A percentile compares a stretch with the other conserved stretches of the same genome.
Conservation (phyloP, 2,329 filamentous ascomycete species). For the Aureobasidium sp. region DNA sequence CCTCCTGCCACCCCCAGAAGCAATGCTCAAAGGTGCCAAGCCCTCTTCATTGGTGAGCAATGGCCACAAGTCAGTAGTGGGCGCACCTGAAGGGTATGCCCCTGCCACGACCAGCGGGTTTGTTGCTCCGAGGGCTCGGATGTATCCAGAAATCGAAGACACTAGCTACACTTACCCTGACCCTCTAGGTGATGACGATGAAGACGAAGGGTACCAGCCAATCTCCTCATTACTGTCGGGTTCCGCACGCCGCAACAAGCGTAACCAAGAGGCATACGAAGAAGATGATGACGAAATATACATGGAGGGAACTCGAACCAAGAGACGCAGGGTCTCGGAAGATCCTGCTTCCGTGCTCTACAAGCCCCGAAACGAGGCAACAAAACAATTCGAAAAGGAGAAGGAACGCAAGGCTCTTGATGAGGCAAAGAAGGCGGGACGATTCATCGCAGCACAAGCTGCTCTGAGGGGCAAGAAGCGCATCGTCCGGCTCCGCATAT, state of each 20-base stretch:
- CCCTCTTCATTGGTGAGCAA: constrained; percentile 12
- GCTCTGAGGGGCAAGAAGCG: constrained; percentile 40
- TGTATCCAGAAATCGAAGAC: constrained; percentile 26
- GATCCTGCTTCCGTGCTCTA: constrained; percentile 13
- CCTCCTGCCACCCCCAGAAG: constrained; percentile 24
- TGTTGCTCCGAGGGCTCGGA: constrained; percentile 23
- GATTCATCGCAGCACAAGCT: constrained; percentile 41
- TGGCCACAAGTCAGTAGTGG: neutral
- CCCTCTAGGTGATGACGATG: constrained; percentile 23
- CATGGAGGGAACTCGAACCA: constrained; percentile 28
- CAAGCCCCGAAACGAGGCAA: constrained; percentile 36
- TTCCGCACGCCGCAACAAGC: constrained; percentile 19
- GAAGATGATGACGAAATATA: constrained; percentile 31
- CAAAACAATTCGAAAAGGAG: constrained; percentile 42
- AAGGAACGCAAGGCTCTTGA: constrained; percentile 36
- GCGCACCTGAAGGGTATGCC: constrained; percentile 26
- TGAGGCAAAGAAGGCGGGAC: constrained; percentile 36
- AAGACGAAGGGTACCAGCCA: constrained; percentile 21
- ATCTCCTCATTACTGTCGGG: constrained; percentile 17
- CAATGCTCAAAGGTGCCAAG: constrained; percentile 25
- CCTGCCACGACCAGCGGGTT: constrained; percentile 25
- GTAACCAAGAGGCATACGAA: constrained; percentile 21
- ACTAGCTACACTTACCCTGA: constrained; percentile 24
- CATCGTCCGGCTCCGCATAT: constrained; percentile 36
- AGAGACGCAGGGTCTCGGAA: constrained; percentile 29